Evolutionary conservation across 768 basidiomycete genomes (phyloP), one percentile per base, ranked within the genome.

Genomic region (Pleurotus tuoliensis): DNA sequence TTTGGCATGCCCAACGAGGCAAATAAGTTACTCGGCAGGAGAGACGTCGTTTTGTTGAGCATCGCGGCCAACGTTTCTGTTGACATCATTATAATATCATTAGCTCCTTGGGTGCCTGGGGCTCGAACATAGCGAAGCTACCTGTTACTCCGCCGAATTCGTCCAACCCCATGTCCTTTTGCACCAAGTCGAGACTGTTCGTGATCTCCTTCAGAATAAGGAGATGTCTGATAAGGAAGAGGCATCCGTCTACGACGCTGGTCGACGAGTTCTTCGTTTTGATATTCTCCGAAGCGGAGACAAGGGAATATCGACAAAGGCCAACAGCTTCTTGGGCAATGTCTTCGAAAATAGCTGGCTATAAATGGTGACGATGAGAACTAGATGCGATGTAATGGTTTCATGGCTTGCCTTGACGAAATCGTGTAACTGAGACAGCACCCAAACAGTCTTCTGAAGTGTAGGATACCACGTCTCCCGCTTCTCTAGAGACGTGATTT

Each of bases 261-360:
- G 73, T 61, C 18, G 78, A 72, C 13, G 74, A 70, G 39, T 76
- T 76, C 48, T 79, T 81, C 27, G 65, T 57, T 20, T 80, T 76
- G 48, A 98, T 76, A 18, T 78, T 73, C n/a, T 87, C 80, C 0
- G 89, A 80, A 0, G 91, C 93, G 4, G 80, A 69, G 37, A 89
- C 76, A 3, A 98, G 80, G 0, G 95, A 96, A 57, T 87, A 80
- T 37, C 87, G 83, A 67, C 94, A 96, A 3, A 93, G 75, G 11
- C 81, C 77, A 30, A 97, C 79, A 0, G 95, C 92, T 72, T 98
- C 95, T 71, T 94, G 92, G 0, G 96, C 94, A 40, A 98, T 90
- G 68, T 99, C 97, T 63, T 94, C 90, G 57, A 97, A 99, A 57
- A 98, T 95, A 1, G 86, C 88, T n/a, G 91, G 87, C 94, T 98